Percentiles rank a stretch among this genome's conserved stretches.
Evolutionary conservation across 2,329 filamentous ascomycete species (phyloP).

Genomic region (Diplodia seriata): DNA sequence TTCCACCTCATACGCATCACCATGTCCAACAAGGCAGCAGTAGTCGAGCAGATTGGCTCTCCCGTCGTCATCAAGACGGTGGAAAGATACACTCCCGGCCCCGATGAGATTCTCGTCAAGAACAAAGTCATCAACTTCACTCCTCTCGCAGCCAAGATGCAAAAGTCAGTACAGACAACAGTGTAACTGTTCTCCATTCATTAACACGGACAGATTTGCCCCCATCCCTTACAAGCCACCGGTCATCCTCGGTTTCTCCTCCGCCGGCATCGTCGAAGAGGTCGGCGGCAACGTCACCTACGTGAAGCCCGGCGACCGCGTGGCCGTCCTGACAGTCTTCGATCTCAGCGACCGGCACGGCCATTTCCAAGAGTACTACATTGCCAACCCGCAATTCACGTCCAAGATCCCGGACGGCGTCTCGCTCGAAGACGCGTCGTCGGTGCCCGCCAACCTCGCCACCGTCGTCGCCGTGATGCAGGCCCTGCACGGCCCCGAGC

Average conservation of each 20-base stretch:
- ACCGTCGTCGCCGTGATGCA: slow-evolving; percentile 39
- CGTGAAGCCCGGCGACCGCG: slow-evolving; percentile 45
- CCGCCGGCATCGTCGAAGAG: slow-evolving; percentile 44
- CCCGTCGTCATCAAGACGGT: slow-evolving; percentile 11
- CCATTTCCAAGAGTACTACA: slow-evolving; percentile 12
- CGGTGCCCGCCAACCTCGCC: slow-evolving; percentile 39
- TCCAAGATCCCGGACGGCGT: slow-evolving; percentile 38
- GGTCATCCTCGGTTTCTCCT: slow-evolving; percentile 41
- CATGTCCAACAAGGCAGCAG: slow-evolving; percentile 17
- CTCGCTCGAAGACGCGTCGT: slow-evolving; percentile 38
- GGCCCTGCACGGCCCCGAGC: slow-evolving; percentile 32
- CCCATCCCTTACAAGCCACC: slow-evolving; percentile 37
- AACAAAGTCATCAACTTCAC: slow-evolving; percentile 41
- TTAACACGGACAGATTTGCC: neutral
- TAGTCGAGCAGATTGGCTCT: slow-evolving; percentile 6
- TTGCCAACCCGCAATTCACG: slow-evolving; percentile 33
- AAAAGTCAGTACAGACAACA: slow-evolving; percentile 36
- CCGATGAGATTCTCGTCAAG: slow-evolving; percentile 39
- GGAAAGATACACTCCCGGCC: slow-evolving; percentile 25
- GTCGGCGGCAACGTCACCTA: slow-evolving; percentile 42
- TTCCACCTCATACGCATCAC: neutral
- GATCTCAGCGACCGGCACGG: slow-evolving; percentile 22
- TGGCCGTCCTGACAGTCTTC: slow-evolving; percentile 36
- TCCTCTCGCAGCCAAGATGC: slow-evolving; percentile 43
- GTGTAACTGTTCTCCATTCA: slow-evolving; percentile 27